Evolutionary conservation across 805 yeast genomes (phyloP).

Genomic region (Saccharomyces jurei): DNA sequence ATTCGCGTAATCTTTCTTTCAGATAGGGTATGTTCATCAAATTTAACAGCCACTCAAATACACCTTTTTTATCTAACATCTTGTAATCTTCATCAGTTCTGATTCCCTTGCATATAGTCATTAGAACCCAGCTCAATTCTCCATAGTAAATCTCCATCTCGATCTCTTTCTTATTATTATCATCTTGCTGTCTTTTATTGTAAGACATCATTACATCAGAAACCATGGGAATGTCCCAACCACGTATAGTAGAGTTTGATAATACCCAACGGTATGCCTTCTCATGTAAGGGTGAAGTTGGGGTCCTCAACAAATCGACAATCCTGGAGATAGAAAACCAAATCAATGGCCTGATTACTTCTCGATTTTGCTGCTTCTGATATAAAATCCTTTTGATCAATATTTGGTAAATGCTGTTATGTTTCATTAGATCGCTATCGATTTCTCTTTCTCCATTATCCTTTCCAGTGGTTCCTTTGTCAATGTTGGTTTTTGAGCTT

Average conservation of each 20-base stretch:
- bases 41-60: conserved; percentile 62
- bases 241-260: conserved; percentile 33
- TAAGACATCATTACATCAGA: conserved; percentile 26
- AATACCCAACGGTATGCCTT: conserved; percentile 59
- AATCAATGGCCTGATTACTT: conserved; percentile 39
- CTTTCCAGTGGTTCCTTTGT: conserved; percentile 30
- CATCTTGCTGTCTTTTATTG: conserved; percentile 7
- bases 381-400: conserved; percentile 38
- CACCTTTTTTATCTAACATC: conserved; percentile 43
- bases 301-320: conserved; percentile 51
- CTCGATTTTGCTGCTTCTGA: conserved; percentile 11
- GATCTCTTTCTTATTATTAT: conserved; percentile 6
- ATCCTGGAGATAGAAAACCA: conserved; percentile 49
- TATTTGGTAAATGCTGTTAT: conserved; percentile 46
- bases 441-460: conserved; percentile 37
- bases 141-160: conserved; percentile 45
- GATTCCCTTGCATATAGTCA: conserved; percentile 40
- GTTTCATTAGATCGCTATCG: conserved; percentile 42
- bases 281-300: conserved; percentile 70
- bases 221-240: conserved; percentile 39
- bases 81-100: conserved; percentile 44
- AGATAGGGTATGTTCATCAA: conserved; percentile 45
- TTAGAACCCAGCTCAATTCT: conserved; percentile 61
- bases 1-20: conserved; percentile 33
- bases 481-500: not conserved